phyloP scores from a whole-genome alignment of 805 yeast genomes.

The Starmerella gropengiesseri region DNA sequence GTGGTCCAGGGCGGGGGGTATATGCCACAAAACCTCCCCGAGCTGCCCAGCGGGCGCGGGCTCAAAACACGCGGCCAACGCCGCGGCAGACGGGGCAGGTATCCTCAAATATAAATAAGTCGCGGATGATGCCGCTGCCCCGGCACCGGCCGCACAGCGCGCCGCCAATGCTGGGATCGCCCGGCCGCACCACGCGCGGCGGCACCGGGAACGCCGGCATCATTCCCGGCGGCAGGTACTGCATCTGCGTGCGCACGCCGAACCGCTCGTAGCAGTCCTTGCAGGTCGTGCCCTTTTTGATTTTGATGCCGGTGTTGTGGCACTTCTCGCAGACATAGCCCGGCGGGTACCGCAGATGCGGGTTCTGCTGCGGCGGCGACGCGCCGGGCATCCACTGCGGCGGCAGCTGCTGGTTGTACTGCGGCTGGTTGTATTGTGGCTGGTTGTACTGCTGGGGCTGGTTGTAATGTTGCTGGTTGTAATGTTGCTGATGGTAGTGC shows the following conservation, averaged over 20 bases:
- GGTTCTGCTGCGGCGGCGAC: constrained; percentile 12
- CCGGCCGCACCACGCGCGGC: constrained; percentile 45
- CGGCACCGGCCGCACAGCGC: constrained; percentile 58
- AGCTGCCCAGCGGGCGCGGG: neutral
- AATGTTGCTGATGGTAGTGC: neutral
- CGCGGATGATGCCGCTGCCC: constrained; percentile 48
- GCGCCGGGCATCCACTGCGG: constrained; percentile 1
- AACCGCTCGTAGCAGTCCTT: constrained; percentile 56
- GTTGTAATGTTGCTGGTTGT: constrained; percentile 2
- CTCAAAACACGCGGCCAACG: constrained; percentile 32
- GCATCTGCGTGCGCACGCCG: constrained; percentile 22
- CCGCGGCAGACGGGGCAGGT: constrained; percentile 58
- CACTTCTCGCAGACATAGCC: constrained; percentile 55
- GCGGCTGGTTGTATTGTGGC: neutral
- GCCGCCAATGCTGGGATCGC: constrained; percentile 73
- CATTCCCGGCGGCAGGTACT: constrained; percentile 15
- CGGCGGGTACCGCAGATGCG: constrained; percentile 49
- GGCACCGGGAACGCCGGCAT: constrained; percentile 26
- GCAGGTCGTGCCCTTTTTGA: constrained; percentile 50
- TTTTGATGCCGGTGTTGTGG: constrained; percentile 55
- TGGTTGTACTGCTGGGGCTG: neutral
- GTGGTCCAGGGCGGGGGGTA: constrained; percentile 1
- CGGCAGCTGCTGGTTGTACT: constrained; percentile 3
- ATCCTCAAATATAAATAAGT: constrained; percentile 50
- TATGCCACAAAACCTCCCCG: constrained; percentile 1